Base-by-base conservation (phyloP, 2,329 filamentous ascomycete genomes). In the Bisporella sp. region DNA sequence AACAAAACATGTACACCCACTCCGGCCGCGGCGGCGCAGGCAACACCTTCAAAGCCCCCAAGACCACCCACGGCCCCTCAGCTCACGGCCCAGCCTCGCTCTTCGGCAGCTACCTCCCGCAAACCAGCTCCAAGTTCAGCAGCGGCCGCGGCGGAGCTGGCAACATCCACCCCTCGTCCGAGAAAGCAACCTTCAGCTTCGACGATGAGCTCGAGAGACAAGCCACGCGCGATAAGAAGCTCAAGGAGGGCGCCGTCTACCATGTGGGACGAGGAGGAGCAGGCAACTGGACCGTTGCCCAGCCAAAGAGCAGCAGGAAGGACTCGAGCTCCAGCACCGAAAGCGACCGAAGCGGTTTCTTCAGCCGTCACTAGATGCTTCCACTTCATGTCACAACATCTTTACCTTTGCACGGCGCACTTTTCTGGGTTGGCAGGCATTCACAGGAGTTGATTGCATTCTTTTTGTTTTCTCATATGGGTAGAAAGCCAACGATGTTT, bases 251-350 rank as follows among this genome's bases (percentile, higher is more conserved):
- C 6, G 56, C 53, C 4, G 46, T 56, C 5, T 64, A 52, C 49
- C 61, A 64, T 45, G 58, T 65, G 4, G 64, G 64, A 5, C 54
- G 63, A 9, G 64, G 64, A 8, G 64, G 64, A 29, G 64, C 63
- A 4, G 62, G 62, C 4, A 66, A 66, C 54, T 59, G 51, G 31
- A 52, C 57, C 9, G 44, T 41, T 12, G 33, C 49, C 11, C 43
- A 43, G 28, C 43, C 56, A 29, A 32, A 41, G 31, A 48, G 54
- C 12, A 50, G 47, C 5, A 56, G 60, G 42, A 62, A 62, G 54
- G 57, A 59, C 51, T 64, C 61, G 12, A 50, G 46, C 4, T 51
- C 47, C 49, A 62, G 60, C 11, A 37, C 32, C 5, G 55, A 46
- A 6, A 57, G 53, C 48, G 45, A 52, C 28, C 37, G 32, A 45